Evolutionary conservation across 2,329 filamentous ascomycete genomes (phyloP).

Genomic region (Fusarium sp.): DNA sequence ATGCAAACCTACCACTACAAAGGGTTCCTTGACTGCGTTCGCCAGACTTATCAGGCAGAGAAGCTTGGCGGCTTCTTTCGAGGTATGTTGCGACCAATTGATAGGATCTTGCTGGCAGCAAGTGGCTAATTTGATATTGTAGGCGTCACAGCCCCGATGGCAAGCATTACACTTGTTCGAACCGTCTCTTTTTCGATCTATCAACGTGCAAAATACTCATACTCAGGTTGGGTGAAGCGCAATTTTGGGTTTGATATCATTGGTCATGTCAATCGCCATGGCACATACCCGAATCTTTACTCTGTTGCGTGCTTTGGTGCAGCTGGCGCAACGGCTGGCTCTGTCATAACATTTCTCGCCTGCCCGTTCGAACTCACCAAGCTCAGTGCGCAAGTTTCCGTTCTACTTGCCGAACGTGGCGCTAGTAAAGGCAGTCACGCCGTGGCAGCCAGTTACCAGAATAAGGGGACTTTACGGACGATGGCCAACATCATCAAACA

Average conservation of each 20-base stretch:
- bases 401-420: slow-evolving; percentile 71
- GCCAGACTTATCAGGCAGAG: slow-evolving; percentile 80
- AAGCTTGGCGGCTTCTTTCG: slow-evolving; percentile 82
- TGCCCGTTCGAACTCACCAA: slow-evolving; percentile 94
- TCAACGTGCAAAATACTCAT: slow-evolving; percentile 78
- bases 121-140: slow-evolving; percentile 29
- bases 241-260: slow-evolving; percentile 78
- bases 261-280: slow-evolving; percentile 75
- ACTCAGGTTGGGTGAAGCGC: slow-evolving; percentile 76
- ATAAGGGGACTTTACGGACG: slow-evolving; percentile 81
- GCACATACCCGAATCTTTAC: slow-evolving; percentile 77
- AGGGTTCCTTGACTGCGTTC: slow-evolving; percentile 79
- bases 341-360: slow-evolving; percentile 81
- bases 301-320: slow-evolving; percentile 81
- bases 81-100: slow-evolving; percentile 62
- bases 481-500: slow-evolving; percentile 82
- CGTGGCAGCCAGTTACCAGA: slow-evolving; percentile 77
- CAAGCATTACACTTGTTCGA: slow-evolving; percentile 80
- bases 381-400: slow-evolving; percentile 85
- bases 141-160: slow-evolving; percentile 84
- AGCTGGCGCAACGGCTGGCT: slow-evolving; percentile 82
- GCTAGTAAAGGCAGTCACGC: slow-evolving; percentile 62
- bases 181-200: slow-evolving; percentile 86
- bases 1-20: slow-evolving; percentile 88
- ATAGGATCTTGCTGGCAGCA: not conserved